These are phyloP conservation scores for Cystobasidium slooffiae DNA, from an alignment of 1,284 basidiomycete species.

Conservation along the genomic window DNA sequence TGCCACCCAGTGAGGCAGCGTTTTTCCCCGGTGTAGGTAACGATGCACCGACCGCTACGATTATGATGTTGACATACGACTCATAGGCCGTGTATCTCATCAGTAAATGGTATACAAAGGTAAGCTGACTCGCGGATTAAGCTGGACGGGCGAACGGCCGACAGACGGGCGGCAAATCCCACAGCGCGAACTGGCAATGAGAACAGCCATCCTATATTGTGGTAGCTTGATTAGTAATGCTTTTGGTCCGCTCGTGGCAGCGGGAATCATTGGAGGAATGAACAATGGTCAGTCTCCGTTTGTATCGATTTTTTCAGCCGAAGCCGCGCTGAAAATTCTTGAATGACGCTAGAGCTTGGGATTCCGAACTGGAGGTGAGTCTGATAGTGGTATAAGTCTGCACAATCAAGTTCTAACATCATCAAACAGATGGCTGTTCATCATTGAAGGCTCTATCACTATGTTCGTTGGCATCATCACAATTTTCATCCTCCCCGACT, in stretches of 20 bases:
- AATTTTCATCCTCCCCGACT: conserved; percentile 75
- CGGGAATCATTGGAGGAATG: conserved; percentile 71
- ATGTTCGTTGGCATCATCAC: conserved; percentile 67
- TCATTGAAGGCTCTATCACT: conserved; percentile 55
- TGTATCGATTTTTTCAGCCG: not conserved
- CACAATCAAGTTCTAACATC: not conserved
- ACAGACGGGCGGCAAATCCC: not conserved
- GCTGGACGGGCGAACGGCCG: not conserved
- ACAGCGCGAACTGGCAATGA: conserved; percentile 62
- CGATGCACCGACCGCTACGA: conserved; percentile 43
- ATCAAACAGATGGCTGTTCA: conserved; percentile 12
- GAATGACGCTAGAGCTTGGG: conserved; percentile 59
- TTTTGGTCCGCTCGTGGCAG: conserved; percentile 72
- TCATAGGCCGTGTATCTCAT: conserved; percentile 60
- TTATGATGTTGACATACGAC: conserved; percentile 17
- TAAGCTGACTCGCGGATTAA: not conserved
- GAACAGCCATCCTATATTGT: conserved; percentile 70
- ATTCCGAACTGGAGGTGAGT: conserved; percentile 67
- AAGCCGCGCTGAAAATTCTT: not conserved
- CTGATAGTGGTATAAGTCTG: not conserved
- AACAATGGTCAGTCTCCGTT: conserved; percentile 60
- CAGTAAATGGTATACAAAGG: conserved; percentile 64
- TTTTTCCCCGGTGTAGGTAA: conserved; percentile 67
- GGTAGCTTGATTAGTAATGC: conserved; percentile 74
- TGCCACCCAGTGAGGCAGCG: conserved; percentile 60